phyloP scores from a whole-genome alignment of 1,284 basidiomycete genomes.

The Fistulinella staudtii region DNA sequence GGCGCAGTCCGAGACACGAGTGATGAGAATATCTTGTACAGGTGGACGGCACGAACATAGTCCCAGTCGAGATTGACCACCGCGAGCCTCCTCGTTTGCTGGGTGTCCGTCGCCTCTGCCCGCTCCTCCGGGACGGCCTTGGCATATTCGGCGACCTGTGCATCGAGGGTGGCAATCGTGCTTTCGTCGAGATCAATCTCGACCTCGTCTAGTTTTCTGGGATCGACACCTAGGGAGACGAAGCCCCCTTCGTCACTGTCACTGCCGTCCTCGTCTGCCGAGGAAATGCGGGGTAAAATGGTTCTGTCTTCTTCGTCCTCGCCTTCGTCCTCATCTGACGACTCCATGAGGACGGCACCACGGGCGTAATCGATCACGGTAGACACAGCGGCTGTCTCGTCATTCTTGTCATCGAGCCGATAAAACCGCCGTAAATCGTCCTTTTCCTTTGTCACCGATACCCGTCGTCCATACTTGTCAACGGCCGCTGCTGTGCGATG shows the following conservation, averaged over 20 bases:
- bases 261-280: constrained; percentile 35
- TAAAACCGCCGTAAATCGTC: constrained; percentile 85
- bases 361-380: constrained; percentile 80
- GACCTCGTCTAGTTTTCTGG: constrained; percentile 24
- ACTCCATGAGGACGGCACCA: constrained; percentile 81
- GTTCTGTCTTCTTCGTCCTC: constrained; percentile 39
- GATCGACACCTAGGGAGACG: constrained; percentile 47
- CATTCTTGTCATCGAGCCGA: constrained; percentile 54
- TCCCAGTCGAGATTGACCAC: constrained; percentile 99
- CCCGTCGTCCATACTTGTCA: constrained; percentile 87
- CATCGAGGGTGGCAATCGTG: constrained; percentile 66
- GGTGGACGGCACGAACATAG: constrained; percentile 84
- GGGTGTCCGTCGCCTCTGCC: constrained; percentile 29
- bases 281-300: constrained; percentile 27
- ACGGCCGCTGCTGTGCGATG: constrained; percentile 61
- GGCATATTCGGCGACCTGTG: constrained; percentile 65
- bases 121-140: constrained; percentile 40
- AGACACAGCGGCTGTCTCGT: constrained; percentile 36
- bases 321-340: constrained; percentile 76
- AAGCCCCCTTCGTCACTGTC: constrained; percentile 49
- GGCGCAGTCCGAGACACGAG: constrained; percentile 65
- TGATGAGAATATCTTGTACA: constrained; percentile 93
- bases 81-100: constrained; percentile 78
- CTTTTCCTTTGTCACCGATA: constrained; percentile 66
- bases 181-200: constrained; percentile 81